Evolutionary conservation across 2,329 filamentous ascomycete species (phyloP).

Genomic region (Talaromyces sp.): DNA sequence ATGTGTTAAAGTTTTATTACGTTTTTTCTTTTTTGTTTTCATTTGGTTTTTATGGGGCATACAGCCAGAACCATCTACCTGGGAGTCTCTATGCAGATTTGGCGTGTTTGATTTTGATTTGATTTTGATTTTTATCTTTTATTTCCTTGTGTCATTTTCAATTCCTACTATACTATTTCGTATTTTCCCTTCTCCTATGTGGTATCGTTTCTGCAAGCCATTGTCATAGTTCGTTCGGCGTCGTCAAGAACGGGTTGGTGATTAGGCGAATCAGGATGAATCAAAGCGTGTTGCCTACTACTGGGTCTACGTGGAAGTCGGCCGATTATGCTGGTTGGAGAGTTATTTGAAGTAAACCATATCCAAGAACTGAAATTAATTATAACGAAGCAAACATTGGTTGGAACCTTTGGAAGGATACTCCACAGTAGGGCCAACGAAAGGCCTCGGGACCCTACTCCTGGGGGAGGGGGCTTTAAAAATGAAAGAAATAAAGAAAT

Average conservation of each 20-base stretch:
- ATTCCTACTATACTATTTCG: too few species aligned
- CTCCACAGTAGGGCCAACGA: not conserved
- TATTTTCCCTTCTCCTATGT: not conserved
- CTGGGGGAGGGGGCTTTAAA: too few species aligned
- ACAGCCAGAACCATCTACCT: conserved; percentile 24
- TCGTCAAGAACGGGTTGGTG: conserved; percentile 28
- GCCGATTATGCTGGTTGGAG: not conserved
- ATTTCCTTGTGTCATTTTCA: not conserved
- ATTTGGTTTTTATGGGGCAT: conserved; percentile 24
- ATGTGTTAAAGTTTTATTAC: too few species aligned
- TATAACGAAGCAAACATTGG: too few species aligned
- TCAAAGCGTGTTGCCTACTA: not conserved
- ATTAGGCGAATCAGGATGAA: conserved; percentile 10
- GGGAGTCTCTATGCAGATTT: conserved; percentile 21
- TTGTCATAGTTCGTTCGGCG: conserved; percentile 31
- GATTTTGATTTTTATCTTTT: conserved; percentile 18
- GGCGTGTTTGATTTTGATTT: conserved; percentile 18
- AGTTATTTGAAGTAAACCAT: not conserved
- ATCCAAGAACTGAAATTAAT: not conserved
- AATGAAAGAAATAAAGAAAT: too few species aligned
- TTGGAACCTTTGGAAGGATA: too few species aligned
- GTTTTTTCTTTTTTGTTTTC: conserved; percentile 17
- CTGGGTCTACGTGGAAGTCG: not conserved
- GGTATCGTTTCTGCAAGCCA: conserved; percentile 14
- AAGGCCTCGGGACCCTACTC: too few species aligned